These are phyloP conservation scores for Amorphotheca resinae DNA, from an alignment of 495 filamentous ascomycete genomes.

Conservation along the genomic window DNA sequence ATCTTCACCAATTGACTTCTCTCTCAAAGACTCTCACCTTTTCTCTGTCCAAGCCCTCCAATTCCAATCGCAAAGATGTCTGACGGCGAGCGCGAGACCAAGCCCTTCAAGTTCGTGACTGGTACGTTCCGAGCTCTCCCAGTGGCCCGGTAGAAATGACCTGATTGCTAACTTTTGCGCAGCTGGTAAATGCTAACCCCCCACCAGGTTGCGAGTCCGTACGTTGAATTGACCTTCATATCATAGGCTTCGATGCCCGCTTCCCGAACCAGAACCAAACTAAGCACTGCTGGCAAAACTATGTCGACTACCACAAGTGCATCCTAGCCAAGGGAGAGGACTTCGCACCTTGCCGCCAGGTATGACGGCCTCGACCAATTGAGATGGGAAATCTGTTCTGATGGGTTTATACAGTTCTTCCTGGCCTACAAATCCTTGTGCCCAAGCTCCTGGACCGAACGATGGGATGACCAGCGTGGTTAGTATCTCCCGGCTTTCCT, in stretches of 20 bases:
- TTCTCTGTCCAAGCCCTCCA: slow-evolving; percentile 8
- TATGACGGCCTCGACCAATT: slow-evolving; percentile 33
- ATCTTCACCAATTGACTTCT: slow-evolving; percentile 13
- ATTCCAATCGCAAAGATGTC: slow-evolving; percentile 48
- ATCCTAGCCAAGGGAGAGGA: slow-evolving; percentile 97
- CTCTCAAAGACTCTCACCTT: slow-evolving; percentile 2
- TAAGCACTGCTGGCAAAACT: slow-evolving; percentile 95
- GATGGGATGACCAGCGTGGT: slow-evolving; percentile 98
- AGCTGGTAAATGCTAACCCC: slow-evolving; percentile 16
- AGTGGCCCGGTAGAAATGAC: slow-evolving; percentile 10
- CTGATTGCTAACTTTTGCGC: slow-evolving; percentile 35
- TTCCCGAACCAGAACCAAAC: slow-evolving; percentile 98
- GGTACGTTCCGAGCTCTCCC: slow-evolving; percentile 46
- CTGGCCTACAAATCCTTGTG: slow-evolving; percentile 93
- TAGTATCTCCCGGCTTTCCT: slow-evolving; percentile 26
- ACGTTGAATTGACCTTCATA: slow-evolving; percentile 17
- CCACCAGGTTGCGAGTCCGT: background rate
- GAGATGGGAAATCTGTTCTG: slow-evolving; percentile 3
- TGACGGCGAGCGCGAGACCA: slow-evolving; percentile 85
- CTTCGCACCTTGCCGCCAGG: slow-evolving; percentile 94
- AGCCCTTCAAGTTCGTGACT: slow-evolving; percentile 99
- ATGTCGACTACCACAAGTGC: slow-evolving; percentile 99
- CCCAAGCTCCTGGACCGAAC: slow-evolving; percentile 84
- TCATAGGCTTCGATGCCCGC: slow-evolving; percentile 89
- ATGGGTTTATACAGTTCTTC: slow-evolving; percentile 55